Evolutionary conservation across 2,329 filamentous ascomycete genomes (phyloP).

Genomic region (Colletotrichum nymphaeae): DNA sequence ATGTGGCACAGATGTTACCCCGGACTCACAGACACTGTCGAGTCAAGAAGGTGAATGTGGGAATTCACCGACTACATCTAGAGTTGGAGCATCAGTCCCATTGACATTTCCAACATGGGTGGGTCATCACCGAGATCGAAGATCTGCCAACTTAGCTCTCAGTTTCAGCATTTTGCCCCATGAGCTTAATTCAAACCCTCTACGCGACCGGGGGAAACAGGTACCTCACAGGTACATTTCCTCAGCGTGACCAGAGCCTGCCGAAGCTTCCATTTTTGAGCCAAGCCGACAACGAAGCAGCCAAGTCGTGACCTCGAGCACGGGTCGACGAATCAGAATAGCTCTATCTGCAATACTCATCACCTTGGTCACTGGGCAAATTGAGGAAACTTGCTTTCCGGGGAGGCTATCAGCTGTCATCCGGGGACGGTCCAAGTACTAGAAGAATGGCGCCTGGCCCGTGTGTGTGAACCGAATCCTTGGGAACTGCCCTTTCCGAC

Average conservation of each 20-base stretch:
- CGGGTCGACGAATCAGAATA: not conserved
- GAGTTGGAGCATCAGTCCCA: too few species aligned
- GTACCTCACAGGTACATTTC: not conserved
- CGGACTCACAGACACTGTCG: too few species aligned
- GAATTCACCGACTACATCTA: too few species aligned
- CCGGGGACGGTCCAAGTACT: not conserved
- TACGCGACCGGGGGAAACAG: too few species aligned
- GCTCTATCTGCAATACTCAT: not conserved
- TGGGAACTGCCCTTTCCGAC: not conserved
- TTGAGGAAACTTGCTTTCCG: not conserved
- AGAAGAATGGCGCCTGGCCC: not conserved
- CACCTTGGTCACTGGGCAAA: not conserved
- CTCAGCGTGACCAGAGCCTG: not conserved
- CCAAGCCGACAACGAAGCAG: not conserved
- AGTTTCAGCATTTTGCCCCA: not conserved
- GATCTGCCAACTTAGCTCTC: not conserved
- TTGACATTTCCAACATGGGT: too few species aligned
- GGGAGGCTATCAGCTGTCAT: not conserved
- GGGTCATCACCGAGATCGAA: too few species aligned
- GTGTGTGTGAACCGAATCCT: not conserved
- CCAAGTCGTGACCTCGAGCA: not conserved
- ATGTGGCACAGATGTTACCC: too few species aligned
- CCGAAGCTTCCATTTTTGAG: not conserved
- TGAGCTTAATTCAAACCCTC: not conserved
- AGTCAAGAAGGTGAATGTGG: too few species aligned